phyloP scores from a whole-genome alignment of 441 rosid species.

The Pelargonium citronellum region DNA sequence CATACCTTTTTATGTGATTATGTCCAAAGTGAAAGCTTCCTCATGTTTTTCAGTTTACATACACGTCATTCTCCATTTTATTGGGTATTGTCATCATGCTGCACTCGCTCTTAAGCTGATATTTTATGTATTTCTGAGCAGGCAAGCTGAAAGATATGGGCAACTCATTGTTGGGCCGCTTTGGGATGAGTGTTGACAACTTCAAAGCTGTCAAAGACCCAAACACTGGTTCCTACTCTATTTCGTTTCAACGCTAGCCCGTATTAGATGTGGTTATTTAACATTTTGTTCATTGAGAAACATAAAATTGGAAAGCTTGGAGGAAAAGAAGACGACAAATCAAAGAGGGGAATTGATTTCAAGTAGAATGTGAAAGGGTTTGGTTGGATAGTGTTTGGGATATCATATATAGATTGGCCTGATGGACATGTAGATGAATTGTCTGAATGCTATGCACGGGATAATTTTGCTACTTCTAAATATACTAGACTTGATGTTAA shows the following conservation, averaged over 20 bases:
- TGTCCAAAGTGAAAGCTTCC: background rate
- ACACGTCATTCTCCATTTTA: background rate
- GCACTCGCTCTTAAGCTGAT: background rate
- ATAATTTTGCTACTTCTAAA: too few species aligned
- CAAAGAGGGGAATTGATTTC: background rate
- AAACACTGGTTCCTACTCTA: conserved; percentile 80
- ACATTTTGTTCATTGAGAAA: conserved; percentile 7
- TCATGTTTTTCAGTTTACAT: background rate
- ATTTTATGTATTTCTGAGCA: conserved; percentile 25
- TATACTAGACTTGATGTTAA: too few species aligned
- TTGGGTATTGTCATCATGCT: background rate
- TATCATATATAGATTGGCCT: too few species aligned
- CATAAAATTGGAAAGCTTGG: conserved; percentile 4
- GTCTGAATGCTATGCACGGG: too few species aligned
- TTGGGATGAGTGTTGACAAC: conserved; percentile 91
- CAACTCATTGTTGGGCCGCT: conserved; percentile 69
- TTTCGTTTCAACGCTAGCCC: conserved; percentile 62
- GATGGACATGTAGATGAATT: too few species aligned
- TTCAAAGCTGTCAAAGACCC: conserved; percentile 95
- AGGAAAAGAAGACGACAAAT: background rate
- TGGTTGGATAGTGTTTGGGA: background rate
- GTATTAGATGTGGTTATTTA: conserved; percentile 7
- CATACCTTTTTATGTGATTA: background rate
- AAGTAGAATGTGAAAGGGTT: background rate
- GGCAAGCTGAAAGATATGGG: conserved; percentile 91